A percentile compares a stretch with the other conserved stretches of the same genome.
These are phyloP conservation scores for Cladochytrium replicatum DNA, from an alignment of 192 early-diverging fungal species.

Conservation along the genomic window DNA sequence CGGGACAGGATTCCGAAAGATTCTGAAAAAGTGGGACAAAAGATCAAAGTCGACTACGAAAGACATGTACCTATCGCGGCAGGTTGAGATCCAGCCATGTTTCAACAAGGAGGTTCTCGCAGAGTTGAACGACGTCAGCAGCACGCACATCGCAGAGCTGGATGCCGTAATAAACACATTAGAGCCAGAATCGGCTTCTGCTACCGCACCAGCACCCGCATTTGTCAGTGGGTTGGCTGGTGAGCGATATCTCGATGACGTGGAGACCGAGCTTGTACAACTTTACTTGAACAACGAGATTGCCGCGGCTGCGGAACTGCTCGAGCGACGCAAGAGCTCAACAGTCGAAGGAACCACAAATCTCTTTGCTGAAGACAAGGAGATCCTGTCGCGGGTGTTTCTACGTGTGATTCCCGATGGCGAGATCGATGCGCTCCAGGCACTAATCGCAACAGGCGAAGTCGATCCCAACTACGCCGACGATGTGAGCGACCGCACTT, in stretches of 20 bases:
- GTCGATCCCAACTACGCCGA: conserved; percentile 78
- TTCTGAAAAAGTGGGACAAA: conserved; percentile 99
- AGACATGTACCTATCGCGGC: conserved; percentile 92
- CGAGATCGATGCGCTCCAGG: conserved; percentile 28
- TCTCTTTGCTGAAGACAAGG: conserved; percentile 25
- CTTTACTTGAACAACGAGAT: conserved; percentile 7
- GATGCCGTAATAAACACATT: conserved; percentile 12
- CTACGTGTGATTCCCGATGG: conserved; percentile 56
- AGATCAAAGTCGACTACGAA: conserved; percentile 93
- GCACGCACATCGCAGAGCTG: conserved; percentile 68
- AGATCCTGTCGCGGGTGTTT: conserved; percentile 61
- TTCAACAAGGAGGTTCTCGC: conserved; percentile 91
- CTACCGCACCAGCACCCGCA: conserved; percentile 4
- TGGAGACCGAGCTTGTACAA: conserved; percentile 21
- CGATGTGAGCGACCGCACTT: conserved; percentile 87
- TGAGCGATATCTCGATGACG: conserved; percentile 7
- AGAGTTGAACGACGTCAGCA: conserved; percentile 78
- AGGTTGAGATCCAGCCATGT: conserved; percentile 95
- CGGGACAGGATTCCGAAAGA: conserved; percentile 93
- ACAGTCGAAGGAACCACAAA: conserved; percentile 18
- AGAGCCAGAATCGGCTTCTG: background rate
- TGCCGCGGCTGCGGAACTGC: conserved; percentile 12
- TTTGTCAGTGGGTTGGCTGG: conserved; percentile 3
- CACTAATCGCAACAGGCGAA: conserved; percentile 52
- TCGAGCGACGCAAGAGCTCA: conserved; percentile 7